phyloP scores from a whole-genome alignment of 2,329 filamentous ascomycete genomes.

The Fusarium albosuccineum region DNA sequence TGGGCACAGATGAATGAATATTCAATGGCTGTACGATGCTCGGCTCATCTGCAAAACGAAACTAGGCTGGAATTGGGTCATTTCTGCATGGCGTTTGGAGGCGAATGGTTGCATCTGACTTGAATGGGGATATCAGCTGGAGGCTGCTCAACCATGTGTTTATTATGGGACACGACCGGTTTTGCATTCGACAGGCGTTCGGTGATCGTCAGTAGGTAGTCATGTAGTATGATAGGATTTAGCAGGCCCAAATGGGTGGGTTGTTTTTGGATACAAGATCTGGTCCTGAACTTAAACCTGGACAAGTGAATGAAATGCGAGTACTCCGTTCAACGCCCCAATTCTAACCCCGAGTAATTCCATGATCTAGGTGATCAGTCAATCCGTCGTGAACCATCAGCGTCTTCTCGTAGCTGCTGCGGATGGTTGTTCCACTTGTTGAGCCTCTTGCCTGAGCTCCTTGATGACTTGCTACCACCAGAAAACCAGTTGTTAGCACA shows the following conservation, averaged over 20 bases:
- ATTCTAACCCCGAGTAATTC: not conserved
- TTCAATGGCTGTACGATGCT: conserved; percentile 15
- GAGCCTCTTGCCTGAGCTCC: conserved; percentile 69
- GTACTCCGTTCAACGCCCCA: conserved; percentile 30
- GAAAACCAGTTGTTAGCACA: not conserved
- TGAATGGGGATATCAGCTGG: conserved; percentile 26
- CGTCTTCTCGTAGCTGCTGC: conserved; percentile 48
- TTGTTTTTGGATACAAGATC: conserved; percentile 18
- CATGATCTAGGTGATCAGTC: not conserved
- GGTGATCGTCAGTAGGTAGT: conserved; percentile 15
- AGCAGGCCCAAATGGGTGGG: conserved; percentile 17
- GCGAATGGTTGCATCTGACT: conserved; percentile 22
- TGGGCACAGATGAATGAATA: conserved; percentile 59
- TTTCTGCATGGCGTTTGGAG: conserved; percentile 44
- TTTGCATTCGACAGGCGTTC: conserved; percentile 35
- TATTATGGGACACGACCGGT: conserved; percentile 23
- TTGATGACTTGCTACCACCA: conserved; percentile 67
- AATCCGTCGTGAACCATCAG: conserved; percentile 9
- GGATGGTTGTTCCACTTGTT: conserved; percentile 60
- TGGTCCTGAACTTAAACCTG: not conserved
- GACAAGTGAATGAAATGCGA: conserved; percentile 8
- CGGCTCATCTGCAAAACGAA: conserved; percentile 1
- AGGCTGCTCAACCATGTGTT: conserved; percentile 25
- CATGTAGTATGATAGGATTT: conserved; percentile 13
- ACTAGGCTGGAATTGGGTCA: conserved; percentile 13